phyloP scores from a whole-genome alignment of 371 early-diverging fungal genomes.

The Blakeslea trispora region DNA sequence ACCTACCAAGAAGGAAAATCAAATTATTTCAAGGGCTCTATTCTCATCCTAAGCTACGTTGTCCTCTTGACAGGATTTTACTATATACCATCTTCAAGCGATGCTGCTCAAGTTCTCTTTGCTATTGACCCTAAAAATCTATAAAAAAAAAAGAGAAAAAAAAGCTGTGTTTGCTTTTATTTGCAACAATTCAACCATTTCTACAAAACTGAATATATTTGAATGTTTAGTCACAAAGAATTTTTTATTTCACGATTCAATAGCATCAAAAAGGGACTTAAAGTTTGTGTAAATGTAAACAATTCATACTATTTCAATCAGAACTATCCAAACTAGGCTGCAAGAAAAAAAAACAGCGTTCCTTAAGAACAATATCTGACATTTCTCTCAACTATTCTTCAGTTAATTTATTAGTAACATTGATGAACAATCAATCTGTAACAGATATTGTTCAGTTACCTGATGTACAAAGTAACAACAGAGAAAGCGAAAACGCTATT shows the following conservation, averaged over 20 bases:
- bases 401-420: too few relatives aligned
- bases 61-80: slow-evolving; percentile 83
- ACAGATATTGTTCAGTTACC: slow-evolving; percentile 8
- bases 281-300: background rate
- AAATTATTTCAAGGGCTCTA: slow-evolving; percentile 96
- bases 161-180: too few relatives aligned
- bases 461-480: slow-evolving; percentile 7
- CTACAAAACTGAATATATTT: background rate
- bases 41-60: slow-evolving; percentile 82
- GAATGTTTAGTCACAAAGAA: too few relatives aligned
- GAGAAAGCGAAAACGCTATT: slow-evolving; percentile 13
- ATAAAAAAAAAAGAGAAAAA: too few relatives aligned
- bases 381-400: too few relatives aligned
- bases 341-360: too few relatives aligned
- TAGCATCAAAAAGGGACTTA: background rate
- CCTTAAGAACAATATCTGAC: too few relatives aligned
- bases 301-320: background rate
- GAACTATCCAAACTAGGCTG: too few relatives aligned
- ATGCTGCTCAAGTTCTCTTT: background rate
- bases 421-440: too few relatives aligned
- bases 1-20: slow-evolving; percentile 94
- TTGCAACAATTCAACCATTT: too few relatives aligned
- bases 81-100: slow-evolving; percentile 62
- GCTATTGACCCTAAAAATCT: too few relatives aligned
- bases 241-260: background rate